Evolutionary conservation across 225 moss, liverwort and hornwort genomes (phyloP), one percentile per base, ranked within the genome.

Genomic region (Anthoceros angustus): DNA sequence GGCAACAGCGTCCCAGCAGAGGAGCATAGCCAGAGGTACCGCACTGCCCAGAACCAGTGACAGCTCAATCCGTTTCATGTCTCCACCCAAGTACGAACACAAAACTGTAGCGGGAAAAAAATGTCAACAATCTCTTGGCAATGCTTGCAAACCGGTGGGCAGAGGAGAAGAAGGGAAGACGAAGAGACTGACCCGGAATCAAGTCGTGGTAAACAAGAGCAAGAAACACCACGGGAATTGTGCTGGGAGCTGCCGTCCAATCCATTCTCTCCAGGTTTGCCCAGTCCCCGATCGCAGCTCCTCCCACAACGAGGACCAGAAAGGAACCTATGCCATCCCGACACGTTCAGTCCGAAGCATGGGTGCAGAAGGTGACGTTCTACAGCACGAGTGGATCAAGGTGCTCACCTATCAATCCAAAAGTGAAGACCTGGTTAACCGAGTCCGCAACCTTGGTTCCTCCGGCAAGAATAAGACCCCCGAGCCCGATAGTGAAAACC

Each of bases 191-290:
- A 82, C 84, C 84, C 73, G 82, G 84, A 75, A 68, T 82, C 41
- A 84, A 79, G 68, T 82, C 84, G 68, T 84, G 84, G 64, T 82
- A 84, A 39, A 84, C 84, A 25, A 82, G 84, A 38, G 84, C 84
- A 6, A 84, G 67, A 67, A 84, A 70, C 64, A 82, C 79, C 49
- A 84, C 79, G 16, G 84, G 79, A 32, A 84, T 60, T 42, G 79
- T 71, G 55, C 79, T 75, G 43, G 82, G 84, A 66, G 84, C 75
- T 39, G 64, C 63, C 63, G 60, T 64, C 82, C 84, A 84, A 71
- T 84, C 77, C 46, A 65, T 15, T 65, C 72, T 77, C 63, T 79
- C 72, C 39, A 84, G 79, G 25, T 73, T 77, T 14, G 75, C 72
- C 81, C 79, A 84, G 41, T 84, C 73, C 63, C 77, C 82, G 43